Evolutionary conservation across 148 eudicot genomes (phyloP).

Genomic region (Hydrangea macrophylla): DNA sequence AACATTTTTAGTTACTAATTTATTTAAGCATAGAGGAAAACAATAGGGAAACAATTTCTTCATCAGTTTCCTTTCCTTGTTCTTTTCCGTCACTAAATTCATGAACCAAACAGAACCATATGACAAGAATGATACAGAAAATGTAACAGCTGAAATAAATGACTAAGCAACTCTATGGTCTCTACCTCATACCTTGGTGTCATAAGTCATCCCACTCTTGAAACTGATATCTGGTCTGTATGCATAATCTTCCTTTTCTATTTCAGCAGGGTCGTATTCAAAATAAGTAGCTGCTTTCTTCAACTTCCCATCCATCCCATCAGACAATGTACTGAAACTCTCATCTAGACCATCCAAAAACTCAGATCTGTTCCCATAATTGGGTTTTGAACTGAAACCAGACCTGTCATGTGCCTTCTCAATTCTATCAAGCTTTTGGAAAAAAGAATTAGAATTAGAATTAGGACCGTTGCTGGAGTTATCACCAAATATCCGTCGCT

Average conservation of each 20-base stretch:
- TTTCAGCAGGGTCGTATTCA: constrained; percentile 50
- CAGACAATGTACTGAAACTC: constrained; percentile 42
- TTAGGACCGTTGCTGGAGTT: constrained; percentile 20
- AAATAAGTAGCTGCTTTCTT: constrained; percentile 69
- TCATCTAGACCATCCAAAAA: constrained; percentile 41
- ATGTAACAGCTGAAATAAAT: constrained; percentile 1
- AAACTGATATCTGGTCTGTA: constrained; percentile 67
- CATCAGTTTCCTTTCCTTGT: too few species aligned
- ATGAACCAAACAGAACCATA: too few species aligned
- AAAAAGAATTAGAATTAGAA: constrained; percentile 40
- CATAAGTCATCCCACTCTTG: constrained; percentile 48
- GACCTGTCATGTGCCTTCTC: constrained; percentile 33
- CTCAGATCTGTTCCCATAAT: constrained; percentile 21
- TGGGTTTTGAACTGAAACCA: constrained; percentile 26
- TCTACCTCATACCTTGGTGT: constrained; percentile 53
- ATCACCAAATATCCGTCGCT: constrained; percentile 48
- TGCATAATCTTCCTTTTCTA: constrained; percentile 41
- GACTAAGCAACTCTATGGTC: constrained; percentile 5
- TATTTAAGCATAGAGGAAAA: too few species aligned
- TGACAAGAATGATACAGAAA: constrained; percentile 1
- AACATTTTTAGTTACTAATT: too few species aligned
- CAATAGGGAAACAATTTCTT: too few species aligned
- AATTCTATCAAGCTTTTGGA: constrained; percentile 36
- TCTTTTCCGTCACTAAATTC: too few species aligned
- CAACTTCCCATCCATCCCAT: constrained; percentile 70